Evolutionary conservation across 78 protist species (phyloP), one percentile per base, ranked within the genome.

Genomic region (Trichosphaerium sp.): DNA sequence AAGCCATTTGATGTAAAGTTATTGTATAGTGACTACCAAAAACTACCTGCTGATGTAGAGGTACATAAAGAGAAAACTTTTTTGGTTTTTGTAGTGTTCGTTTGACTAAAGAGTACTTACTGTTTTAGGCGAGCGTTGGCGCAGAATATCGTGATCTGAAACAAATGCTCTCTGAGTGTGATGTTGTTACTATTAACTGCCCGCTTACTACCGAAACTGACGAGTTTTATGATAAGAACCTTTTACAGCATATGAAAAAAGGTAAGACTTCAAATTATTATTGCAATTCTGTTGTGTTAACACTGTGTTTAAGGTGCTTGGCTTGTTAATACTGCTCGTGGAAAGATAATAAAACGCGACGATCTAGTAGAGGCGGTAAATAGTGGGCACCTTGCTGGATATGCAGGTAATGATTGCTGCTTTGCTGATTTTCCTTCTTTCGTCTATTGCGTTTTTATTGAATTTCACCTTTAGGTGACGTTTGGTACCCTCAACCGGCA

Each of bases 151-250:
- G n/a, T n/a, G n/a, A n/a, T n/a, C n/a, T n/a, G n/a, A n/a, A n/a
- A n/a, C n/a, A n/a, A n/a, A n/a, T n/a, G n/a, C n/a, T n/a, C n/a
- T n/a, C n/a, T n/a, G n/a, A n/a, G n/a, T n/a, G n/a, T 25, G 77
- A 71, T 8, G 77, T 71, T 21, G 74, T 71, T 29, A 71, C 77
- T 10, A 71, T 71, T 58, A 71, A 71, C 73, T 71, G 77, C 35
- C 77, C 77, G 18, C 57, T 71, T 26, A 70, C 60, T 57, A 51
- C 77, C n/a, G 77, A 71, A 29, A 71, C 77, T 0, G 77, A 71
- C 44, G 35, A 71, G 21, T 34, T 71, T 11, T 71, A 65, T 67
- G 55, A 71, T 42, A n/a, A 18, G n/a, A 67, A 71, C 41, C 26
- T 71, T 37, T 44, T 71, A 12, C 23, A 38, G 10, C 43, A 62